Conservation (phyloP, 2,329 filamentous ascomycete genomes). For the Beauveria sp. region DNA sequence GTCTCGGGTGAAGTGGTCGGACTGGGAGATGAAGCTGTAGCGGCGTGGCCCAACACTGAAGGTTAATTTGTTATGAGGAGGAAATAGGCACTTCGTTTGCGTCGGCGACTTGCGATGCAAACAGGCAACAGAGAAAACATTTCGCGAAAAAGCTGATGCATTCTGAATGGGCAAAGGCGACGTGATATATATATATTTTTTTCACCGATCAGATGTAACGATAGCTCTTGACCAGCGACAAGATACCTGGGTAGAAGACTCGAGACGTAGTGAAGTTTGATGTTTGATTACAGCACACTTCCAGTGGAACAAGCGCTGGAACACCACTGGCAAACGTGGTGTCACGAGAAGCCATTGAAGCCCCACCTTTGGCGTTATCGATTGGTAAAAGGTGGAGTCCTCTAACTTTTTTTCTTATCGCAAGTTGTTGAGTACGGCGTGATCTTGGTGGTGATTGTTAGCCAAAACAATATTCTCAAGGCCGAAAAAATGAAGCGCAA, state of each 20-base stretch:
- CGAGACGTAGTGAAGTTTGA: too few relatives aligned
- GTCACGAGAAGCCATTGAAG: not conserved
- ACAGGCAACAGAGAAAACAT: too few relatives aligned
- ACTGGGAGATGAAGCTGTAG: not conserved
- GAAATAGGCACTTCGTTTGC: too few relatives aligned
- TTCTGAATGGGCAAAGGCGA: too few relatives aligned
- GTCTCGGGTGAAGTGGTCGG: not conserved
- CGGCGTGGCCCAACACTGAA: not conserved
- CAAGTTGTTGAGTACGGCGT: not conserved
- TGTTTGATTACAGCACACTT: not conserved
- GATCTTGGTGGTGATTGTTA: not conserved
- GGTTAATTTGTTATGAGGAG: too few relatives aligned
- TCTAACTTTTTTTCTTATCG: conserved; percentile 9
- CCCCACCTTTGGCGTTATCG: not conserved
- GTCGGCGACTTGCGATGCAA: too few relatives aligned
- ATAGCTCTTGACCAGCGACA: too few relatives aligned
- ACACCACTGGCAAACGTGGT: not conserved
- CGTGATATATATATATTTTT: too few relatives aligned
- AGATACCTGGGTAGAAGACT: too few relatives aligned
- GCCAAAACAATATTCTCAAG: not conserved
- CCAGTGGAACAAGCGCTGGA: not conserved
- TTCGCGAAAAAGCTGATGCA: too few relatives aligned
- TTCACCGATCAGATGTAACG: too few relatives aligned
- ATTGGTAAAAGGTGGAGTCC: not conserved
- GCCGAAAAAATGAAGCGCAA: conserved; percentile 9